Conservation (phyloP, 495 filamentous ascomycete species). For the Aspergillus bridgeri region DNA sequence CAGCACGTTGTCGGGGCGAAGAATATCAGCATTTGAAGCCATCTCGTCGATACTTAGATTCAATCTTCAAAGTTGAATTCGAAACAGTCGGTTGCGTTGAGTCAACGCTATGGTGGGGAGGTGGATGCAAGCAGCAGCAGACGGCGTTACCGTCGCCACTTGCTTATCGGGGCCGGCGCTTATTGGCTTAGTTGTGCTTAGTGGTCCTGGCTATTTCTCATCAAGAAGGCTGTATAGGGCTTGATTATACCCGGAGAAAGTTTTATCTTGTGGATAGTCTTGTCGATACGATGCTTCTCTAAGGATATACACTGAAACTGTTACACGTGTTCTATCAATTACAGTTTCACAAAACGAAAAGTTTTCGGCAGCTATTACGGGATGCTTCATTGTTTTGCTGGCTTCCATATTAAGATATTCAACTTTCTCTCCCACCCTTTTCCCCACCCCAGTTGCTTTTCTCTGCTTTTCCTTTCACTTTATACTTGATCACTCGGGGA, state of each 20-base stretch:
- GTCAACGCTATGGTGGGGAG: neutral
- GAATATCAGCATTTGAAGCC: conserved; percentile 19
- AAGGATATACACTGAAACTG: too few species aligned
- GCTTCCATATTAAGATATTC: too few species aligned
- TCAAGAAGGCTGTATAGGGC: neutral
- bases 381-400: too few species aligned
- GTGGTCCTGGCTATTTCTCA: neutral
- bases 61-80: neutral
- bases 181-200: neutral
- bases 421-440: too few species aligned
- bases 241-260: conserved; percentile 8
- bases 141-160: too few species aligned
- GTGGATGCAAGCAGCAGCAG: neutral
- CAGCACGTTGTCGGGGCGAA: conserved; percentile 32
- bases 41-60: conserved; percentile 19
- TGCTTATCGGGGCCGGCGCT: neutral
- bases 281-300: conserved; percentile 7
- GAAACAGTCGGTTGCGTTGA: neutral
- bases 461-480: too few species aligned
- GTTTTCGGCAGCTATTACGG: too few species aligned
- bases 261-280: conserved; percentile 8
- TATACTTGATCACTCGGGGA: too few species aligned
- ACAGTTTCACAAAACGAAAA: too few species aligned
- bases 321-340: too few species aligned
- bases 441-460: too few species aligned